Conservation (phyloP, 768 basidiomycete genomes). For the Fibroporia radiculosa region DNA sequence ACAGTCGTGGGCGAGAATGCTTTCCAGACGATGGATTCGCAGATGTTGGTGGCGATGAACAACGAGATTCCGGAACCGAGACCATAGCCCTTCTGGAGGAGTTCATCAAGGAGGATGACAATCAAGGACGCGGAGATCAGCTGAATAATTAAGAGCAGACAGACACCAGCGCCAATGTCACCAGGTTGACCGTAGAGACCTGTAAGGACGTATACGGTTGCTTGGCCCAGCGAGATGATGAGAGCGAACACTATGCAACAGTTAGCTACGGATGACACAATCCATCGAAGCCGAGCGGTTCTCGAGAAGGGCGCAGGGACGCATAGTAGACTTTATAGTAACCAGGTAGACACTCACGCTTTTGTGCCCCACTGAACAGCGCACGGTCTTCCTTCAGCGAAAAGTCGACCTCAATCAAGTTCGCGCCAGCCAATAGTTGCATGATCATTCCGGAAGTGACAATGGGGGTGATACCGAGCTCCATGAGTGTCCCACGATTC, state of each 20-base stretch:
- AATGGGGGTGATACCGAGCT: slow-evolving; percentile 96
- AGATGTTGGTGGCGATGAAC: slow-evolving; percentile 99
- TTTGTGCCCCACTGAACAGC: slow-evolving; percentile 93
- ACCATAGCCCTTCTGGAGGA: slow-evolving; percentile 98
- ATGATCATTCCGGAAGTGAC: slow-evolving; percentile 99
- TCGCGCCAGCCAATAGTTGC: slow-evolving; percentile 97
- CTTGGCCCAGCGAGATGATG: slow-evolving; percentile 93
- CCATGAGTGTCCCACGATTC: slow-evolving; percentile 98
- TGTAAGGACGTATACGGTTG: slow-evolving; percentile 93
- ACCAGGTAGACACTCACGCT: slow-evolving; percentile 45
- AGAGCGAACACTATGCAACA: slow-evolving; percentile 78
- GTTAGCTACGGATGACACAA: no score
- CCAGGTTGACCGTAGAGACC: slow-evolving; percentile 93
- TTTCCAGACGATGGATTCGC: slow-evolving; percentile 99
- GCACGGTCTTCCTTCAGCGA: slow-evolving; percentile 95
- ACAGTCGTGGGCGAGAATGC: slow-evolving; percentile 97
- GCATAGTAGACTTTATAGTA: no score
- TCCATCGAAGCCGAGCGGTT: not conserved
- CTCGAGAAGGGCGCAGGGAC: not conserved
- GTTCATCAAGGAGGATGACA: slow-evolving; percentile 96
- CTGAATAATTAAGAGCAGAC: slow-evolving; percentile 93
- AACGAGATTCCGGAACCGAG: slow-evolving; percentile 98
- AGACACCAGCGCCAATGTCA: slow-evolving; percentile 94
- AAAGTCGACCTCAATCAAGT: slow-evolving; percentile 96
- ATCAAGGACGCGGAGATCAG: slow-evolving; percentile 90